Conservation (phyloP, 306 rosid genomes). For the Vachellia collinsii region DNA sequence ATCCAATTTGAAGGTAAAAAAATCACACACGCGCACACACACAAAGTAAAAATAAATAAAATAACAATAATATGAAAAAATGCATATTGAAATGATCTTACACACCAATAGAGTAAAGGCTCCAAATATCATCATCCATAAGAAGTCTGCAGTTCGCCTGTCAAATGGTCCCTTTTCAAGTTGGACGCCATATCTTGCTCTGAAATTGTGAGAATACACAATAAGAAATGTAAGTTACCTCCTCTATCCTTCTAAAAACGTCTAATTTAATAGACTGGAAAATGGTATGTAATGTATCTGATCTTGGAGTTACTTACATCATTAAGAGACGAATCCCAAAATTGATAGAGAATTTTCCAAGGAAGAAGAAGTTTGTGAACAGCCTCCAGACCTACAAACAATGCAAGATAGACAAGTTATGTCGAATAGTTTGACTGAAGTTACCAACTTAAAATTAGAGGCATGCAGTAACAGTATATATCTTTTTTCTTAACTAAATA, state of each 20-base stretch:
- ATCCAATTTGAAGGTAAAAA: conserved; percentile 31
- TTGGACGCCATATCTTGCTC: conserved; percentile 96
- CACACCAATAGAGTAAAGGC: conserved; percentile 68
- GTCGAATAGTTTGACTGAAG: conserved; percentile 10
- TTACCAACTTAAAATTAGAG: conserved; percentile 16
- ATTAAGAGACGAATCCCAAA: conserved; percentile 89
- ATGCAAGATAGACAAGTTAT: conserved; percentile 22
- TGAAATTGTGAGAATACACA: conserved; percentile 41
- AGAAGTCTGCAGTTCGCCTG: conserved; percentile 89
- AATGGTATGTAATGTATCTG: conserved; percentile 5
- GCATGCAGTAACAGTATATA: not conserved
- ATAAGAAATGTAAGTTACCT: conserved; percentile 1
- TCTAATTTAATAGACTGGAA: not conserved
- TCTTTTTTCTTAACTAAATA: not conserved
- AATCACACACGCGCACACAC: conserved; percentile 22
- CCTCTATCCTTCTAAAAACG: not conserved
- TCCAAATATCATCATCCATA: conserved; percentile 99
- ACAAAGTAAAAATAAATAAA: not conserved
- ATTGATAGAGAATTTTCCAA: conserved; percentile 82
- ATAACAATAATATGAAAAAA: conserved; percentile 19
- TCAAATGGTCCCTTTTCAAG: conserved; percentile 90
- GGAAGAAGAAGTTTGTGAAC: conserved; percentile 85
- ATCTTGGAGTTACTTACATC: conserved; percentile 68
- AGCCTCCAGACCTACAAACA: conserved; percentile 90
- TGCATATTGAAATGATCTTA: conserved; percentile 28